phyloP scores from a whole-genome alignment of 257 asterid species.

The Vinca minor region DNA sequence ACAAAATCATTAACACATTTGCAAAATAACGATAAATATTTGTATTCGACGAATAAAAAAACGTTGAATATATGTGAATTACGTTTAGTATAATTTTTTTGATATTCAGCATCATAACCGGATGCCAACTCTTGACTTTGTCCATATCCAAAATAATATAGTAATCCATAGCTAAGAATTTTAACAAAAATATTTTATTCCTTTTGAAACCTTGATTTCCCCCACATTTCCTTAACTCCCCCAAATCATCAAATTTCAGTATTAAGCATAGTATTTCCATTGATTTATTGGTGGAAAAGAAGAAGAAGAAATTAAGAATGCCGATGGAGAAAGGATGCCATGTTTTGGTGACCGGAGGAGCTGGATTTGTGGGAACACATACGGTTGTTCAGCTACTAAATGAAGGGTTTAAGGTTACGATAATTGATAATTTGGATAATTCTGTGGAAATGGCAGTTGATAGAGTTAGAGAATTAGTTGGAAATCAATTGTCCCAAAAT shows the following conservation, averaged over 20 bases:
- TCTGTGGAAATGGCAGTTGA: conserved; percentile 65
- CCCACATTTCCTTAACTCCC: background rate
- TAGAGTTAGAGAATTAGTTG: conserved; percentile 48
- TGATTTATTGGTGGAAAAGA: conserved; percentile 6
- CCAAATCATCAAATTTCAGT: background rate
- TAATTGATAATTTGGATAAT: conserved; percentile 76
- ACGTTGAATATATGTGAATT: too few relatives aligned
- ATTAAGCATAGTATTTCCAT: background rate
- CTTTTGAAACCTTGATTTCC: background rate
- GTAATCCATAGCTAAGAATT: too few relatives aligned
- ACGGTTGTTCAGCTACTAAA: conserved; percentile 72
- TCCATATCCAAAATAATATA: too few relatives aligned
- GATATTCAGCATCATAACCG: too few relatives aligned
- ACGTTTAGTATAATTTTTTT: too few relatives aligned
- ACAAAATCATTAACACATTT: too few relatives aligned
- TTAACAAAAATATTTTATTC: background rate
- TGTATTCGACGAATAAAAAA: too few relatives aligned
- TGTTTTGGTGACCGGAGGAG: conserved; percentile 87
- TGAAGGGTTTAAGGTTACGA: conserved; percentile 67
- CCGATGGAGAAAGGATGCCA: conserved; percentile 20
- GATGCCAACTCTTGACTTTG: too few relatives aligned
- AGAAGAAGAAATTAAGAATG: too few relatives aligned
- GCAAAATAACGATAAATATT: too few relatives aligned
- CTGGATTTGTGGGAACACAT: conserved; percentile 95
- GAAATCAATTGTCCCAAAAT: conserved; percentile 52